phyloP scores from a whole-genome alignment of 176 grass and related monocot species.

The Aegilops speltoides region DNA sequence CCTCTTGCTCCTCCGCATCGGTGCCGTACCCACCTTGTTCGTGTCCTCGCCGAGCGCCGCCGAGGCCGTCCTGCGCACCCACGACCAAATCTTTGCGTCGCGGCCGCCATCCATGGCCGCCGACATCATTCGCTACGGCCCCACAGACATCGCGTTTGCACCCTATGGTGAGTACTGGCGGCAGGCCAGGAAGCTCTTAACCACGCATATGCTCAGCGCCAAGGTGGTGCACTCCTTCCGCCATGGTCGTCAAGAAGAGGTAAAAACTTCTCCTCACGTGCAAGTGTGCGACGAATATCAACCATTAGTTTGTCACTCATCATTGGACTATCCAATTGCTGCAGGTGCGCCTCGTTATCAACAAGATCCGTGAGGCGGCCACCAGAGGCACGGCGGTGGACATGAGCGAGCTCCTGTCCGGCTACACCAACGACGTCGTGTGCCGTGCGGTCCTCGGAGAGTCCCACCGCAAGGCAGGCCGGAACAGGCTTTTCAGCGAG shows the following conservation, averaged over 20 bases:
- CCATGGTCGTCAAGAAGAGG: not conserved
- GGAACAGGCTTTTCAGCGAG: conserved; percentile 29
- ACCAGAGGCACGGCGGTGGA: conserved; percentile 7
- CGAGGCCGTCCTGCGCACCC: conserved; percentile 31
- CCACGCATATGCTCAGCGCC: conserved; percentile 30
- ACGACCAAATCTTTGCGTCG: conserved; percentile 48
- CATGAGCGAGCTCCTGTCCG: conserved; percentile 26
- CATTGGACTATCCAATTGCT: too few species aligned
- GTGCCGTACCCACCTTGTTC: conserved; percentile 21
- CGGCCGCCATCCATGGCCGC: conserved; percentile 17
- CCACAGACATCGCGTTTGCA: conserved; percentile 32
- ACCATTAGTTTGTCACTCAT: too few species aligned
- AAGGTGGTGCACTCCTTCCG: not conserved
- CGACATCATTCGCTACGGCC: conserved; percentile 17
- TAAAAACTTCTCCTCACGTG: too few species aligned
- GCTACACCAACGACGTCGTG: conserved; percentile 30
- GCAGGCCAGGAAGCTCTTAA: conserved; percentile 26
- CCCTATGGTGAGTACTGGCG: conserved; percentile 42
- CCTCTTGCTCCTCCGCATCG: conserved; percentile 38
- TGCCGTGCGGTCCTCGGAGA: conserved; percentile 29
- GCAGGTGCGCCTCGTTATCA: not conserved
- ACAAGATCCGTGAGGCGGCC: not conserved
- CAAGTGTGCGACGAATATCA: too few species aligned
- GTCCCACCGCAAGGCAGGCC: not conserved
- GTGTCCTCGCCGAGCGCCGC: conserved; percentile 37